These are phyloP conservation scores for Fusarium scirpi DNA, from an alignment of 2,329 filamentous ascomycete species.

Conservation along the genomic window DNA sequence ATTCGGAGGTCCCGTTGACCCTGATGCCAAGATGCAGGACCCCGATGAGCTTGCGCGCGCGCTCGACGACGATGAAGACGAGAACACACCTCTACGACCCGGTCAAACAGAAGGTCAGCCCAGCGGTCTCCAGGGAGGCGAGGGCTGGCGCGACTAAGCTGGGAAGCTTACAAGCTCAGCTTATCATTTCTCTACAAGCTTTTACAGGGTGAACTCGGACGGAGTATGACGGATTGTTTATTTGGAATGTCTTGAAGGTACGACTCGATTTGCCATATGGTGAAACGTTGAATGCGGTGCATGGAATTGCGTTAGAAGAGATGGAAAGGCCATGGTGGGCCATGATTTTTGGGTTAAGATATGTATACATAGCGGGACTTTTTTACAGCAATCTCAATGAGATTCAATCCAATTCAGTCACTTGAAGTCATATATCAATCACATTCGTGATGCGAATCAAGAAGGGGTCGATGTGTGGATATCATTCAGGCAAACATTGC, in stretches of 20 bases:
- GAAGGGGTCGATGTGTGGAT: constrained; percentile 32
- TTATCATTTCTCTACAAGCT: constrained; percentile 6
- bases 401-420: constrained; percentile 15
- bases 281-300: constrained; percentile 1
- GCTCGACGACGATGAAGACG: constrained; percentile 67
- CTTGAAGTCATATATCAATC: not conserved
- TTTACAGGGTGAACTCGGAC: constrained; percentile 23
- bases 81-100: constrained; percentile 50
- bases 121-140: constrained; percentile 58
- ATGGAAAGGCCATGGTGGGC: not conserved
- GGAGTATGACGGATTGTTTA: constrained; percentile 42
- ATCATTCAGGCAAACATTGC: constrained; percentile 22
- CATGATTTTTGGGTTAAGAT: not conserved
- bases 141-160: constrained; percentile 60
- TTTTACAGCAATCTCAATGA: constrained; percentile 12
- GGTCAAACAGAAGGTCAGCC: constrained; percentile 49
- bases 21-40: constrained; percentile 74
- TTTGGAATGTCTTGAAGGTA: constrained; percentile 30
- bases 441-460: not conserved
- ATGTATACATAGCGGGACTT: constrained; percentile 32
- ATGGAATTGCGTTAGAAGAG: constrained; percentile 29
- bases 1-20: constrained; percentile 63
- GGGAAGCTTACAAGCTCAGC: not conserved
- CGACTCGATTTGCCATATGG: not conserved
- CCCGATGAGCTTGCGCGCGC: constrained; percentile 73